phyloP scores from a whole-genome alignment of 306 rosid species.

The Chamaecrista fasciculata region DNA sequence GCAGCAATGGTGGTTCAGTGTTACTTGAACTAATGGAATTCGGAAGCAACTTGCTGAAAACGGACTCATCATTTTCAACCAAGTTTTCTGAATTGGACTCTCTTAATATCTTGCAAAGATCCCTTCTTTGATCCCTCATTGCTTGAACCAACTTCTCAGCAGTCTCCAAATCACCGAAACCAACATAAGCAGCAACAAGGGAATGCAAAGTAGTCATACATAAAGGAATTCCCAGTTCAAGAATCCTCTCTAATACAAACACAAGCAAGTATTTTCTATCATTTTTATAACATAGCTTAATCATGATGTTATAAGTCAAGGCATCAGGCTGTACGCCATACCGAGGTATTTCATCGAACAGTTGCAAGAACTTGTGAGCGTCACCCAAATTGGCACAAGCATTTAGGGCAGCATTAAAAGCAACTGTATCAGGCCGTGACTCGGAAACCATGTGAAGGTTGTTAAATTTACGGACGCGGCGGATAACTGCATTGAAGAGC shows the following conservation, averaged over 20 bases:
- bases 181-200: slow-evolving; percentile 81
- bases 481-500: slow-evolving; percentile 54
- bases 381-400: slow-evolving; percentile 84
- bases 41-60: slow-evolving; percentile 74
- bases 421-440: slow-evolving; percentile 84
- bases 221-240: slow-evolving; percentile 52
- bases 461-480: slow-evolving; percentile 48
- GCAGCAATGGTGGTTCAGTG: slow-evolving; percentile 58
- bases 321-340: slow-evolving; percentile 64
- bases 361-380: slow-evolving; percentile 56
- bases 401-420: slow-evolving; percentile 78
- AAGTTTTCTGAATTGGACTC: slow-evolving; percentile 34
- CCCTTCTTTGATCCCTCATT: slow-evolving; percentile 82
- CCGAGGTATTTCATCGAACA: slow-evolving; percentile 84
- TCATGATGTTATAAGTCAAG: slow-evolving; percentile 69
- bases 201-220: slow-evolving; percentile 77
- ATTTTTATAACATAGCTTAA: slow-evolving; percentile 68
- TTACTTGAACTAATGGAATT: slow-evolving; percentile 38
- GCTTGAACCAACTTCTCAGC: slow-evolving; percentile 88
- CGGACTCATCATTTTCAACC: slow-evolving; percentile 23
- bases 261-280: slow-evolving; percentile 69
- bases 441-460: slow-evolving; percentile 48
- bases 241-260: slow-evolving; percentile 73
- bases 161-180: slow-evolving; percentile 65
- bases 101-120: slow-evolving; percentile 64